phyloP scores from a whole-genome alignment of 192 early-diverging fungal genomes.

The Linnemannia schmuckeri region DNA sequence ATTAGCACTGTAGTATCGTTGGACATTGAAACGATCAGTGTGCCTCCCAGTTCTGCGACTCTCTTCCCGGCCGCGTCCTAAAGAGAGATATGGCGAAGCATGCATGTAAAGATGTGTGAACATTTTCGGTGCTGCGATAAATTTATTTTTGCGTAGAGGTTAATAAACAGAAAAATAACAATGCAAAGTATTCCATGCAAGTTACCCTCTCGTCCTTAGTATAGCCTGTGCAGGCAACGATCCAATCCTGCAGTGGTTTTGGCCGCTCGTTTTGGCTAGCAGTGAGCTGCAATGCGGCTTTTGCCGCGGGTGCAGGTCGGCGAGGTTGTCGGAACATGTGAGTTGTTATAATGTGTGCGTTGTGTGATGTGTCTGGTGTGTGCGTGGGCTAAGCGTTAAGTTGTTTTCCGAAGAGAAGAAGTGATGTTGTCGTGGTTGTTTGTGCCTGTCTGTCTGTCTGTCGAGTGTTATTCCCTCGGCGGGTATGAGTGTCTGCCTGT shows the following conservation, averaged over 20 bases:
- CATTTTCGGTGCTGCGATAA: too few species aligned
- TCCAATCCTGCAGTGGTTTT: neutral
- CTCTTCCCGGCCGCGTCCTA: constrained; percentile 21
- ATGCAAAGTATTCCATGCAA: too few species aligned
- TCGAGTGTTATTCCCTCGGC: neutral
- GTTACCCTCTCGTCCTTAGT: neutral
- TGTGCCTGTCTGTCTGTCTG: neutral
- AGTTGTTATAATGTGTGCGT: neutral
- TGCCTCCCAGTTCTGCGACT: constrained; percentile 26
- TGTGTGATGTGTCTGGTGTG: too few species aligned
- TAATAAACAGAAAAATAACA: constrained; percentile 1
- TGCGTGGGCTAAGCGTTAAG: too few species aligned
- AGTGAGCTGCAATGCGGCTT: neutral
- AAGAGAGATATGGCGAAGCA: neutral
- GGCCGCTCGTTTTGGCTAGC: neutral
- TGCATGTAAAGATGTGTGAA: neutral
- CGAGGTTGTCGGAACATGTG: neutral
- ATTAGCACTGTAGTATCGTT: constrained; percentile 30
- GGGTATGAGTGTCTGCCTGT: neutral
- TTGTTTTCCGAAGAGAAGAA: too few species aligned
- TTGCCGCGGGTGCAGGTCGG: neutral
- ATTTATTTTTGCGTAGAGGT: neutral
- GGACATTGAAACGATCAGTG: constrained; percentile 13
- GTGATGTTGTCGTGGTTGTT: neutral
- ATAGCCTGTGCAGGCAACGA: neutral